Conservation (phyloP, 2,329 filamentous ascomycete genomes). For the Mycosphaerelloides madeirae region DNA sequence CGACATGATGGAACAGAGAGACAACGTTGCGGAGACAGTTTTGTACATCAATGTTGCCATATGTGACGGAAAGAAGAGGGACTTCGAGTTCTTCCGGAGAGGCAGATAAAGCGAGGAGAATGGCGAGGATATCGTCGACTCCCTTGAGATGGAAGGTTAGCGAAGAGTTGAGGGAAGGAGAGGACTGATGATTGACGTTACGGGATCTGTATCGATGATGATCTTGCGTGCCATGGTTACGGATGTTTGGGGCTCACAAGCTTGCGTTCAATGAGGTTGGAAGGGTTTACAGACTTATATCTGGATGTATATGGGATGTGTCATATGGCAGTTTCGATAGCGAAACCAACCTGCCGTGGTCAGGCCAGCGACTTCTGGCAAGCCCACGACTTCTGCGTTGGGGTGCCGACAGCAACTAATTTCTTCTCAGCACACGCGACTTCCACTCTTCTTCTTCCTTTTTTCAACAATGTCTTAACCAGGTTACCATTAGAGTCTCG, state of each 20-base stretch:
- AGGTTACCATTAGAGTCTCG: constrained; percentile 99
- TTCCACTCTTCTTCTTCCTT: constrained; percentile 26
- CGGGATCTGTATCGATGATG: constrained; percentile 96
- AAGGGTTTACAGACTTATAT: too few species aligned
- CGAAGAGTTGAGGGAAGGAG: background rate
- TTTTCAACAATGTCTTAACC: constrained; percentile 65
- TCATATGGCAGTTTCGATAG: too few species aligned
- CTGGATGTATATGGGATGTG: too few species aligned
- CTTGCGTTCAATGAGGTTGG: too few species aligned
- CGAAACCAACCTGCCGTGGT: background rate
- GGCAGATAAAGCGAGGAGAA: constrained; percentile 80
- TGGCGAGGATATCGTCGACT: constrained; percentile 25
- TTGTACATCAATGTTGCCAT: constrained; percentile 85
- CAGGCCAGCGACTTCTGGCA: background rate
- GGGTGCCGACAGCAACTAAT: background rate
- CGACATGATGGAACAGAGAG: constrained; percentile 84
- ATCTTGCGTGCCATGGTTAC: constrained; percentile 52
- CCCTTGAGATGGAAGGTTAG: background rate
- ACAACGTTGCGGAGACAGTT: constrained; percentile 85
- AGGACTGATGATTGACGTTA: constrained; percentile 35
- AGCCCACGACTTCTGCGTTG: background rate
- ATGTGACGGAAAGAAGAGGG: constrained; percentile 80
- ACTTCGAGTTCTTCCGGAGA: constrained; percentile 81
- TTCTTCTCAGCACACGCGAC: background rate
- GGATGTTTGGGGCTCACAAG: too few species aligned